These are phyloP conservation scores for Tolypocladium endophyticum DNA, from an alignment of 2,329 filamentous ascomycete genomes.

Conservation along the genomic window DNA sequence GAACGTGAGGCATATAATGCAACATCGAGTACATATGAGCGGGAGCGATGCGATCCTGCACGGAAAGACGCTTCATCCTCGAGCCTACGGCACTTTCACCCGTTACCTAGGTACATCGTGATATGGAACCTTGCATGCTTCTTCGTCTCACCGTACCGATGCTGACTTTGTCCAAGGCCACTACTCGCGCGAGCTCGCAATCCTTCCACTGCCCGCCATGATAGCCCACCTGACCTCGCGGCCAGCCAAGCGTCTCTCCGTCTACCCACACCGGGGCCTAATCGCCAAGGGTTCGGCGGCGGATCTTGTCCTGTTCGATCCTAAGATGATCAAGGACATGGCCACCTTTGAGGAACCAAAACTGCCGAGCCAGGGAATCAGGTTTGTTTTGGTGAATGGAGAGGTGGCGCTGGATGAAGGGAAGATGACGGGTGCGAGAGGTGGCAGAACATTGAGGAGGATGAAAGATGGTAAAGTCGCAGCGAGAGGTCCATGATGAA, in stretches of 20 bases:
- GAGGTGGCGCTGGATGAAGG: constrained; percentile 11
- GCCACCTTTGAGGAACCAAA: constrained; percentile 12
- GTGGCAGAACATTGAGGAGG: constrained; percentile 9
- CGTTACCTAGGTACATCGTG: constrained; percentile 9
- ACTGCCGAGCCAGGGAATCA: constrained; percentile 8
- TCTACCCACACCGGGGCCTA: constrained; percentile 11
- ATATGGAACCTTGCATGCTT: background rate
- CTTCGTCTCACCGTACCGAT: background rate
- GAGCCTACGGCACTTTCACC: constrained; percentile 14
- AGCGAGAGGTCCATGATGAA: background rate
- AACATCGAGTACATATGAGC: constrained; percentile 13
- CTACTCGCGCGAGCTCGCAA: constrained; percentile 11
- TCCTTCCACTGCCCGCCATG: constrained; percentile 10
- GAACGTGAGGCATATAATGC: constrained; percentile 12
- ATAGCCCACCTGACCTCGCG: constrained; percentile 12
- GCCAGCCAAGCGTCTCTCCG: constrained; percentile 11
- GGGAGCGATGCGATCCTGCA: constrained; percentile 14
- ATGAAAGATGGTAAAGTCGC: constrained; percentile 6
- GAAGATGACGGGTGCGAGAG: constrained; percentile 9
- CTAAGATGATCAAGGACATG: constrained; percentile 9
- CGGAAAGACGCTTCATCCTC: constrained; percentile 12
- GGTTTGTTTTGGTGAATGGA: constrained; percentile 12
- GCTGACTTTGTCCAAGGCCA: constrained; percentile 6
- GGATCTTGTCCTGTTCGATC: constrained; percentile 12
- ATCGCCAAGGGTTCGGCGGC: constrained; percentile 12